phyloP scores from a whole-genome alignment of 169 alveolate species.

The Babesia microti region DNA sequence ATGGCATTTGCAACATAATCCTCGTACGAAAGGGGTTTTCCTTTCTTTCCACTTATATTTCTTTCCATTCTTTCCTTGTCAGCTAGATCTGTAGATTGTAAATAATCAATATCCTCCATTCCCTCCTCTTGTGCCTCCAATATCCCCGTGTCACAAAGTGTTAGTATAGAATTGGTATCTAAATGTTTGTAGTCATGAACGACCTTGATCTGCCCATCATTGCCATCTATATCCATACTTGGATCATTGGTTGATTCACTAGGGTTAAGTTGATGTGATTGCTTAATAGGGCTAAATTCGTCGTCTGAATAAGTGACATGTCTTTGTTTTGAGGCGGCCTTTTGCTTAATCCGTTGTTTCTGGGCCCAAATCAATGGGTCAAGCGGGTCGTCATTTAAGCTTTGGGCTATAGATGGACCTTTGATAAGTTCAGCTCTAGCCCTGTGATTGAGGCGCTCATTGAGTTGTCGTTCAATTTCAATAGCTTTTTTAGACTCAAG shows the following conservation, averaged over 20 bases:
- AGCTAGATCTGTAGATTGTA: conserved; percentile 31
- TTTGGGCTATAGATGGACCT: conserved; percentile 34
- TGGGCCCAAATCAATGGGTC: conserved; percentile 32
- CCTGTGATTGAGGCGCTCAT: conserved; percentile 1
- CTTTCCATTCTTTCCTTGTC: conserved; percentile 7
- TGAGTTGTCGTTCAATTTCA: conserved; percentile 11
- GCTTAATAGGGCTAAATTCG: conserved; percentile 5
- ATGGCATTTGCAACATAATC: background rate
- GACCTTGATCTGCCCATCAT: conserved; percentile 23
- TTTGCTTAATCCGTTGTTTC: conserved; percentile 8
- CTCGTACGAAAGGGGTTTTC: background rate
- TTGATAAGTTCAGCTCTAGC: conserved; percentile 25
- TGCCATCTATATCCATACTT: conserved; percentile 1
- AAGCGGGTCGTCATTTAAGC: conserved; percentile 9
- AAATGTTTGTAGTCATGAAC: conserved; percentile 34
- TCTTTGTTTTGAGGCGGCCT: too few relatives aligned
- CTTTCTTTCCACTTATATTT: background rate
- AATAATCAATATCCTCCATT: conserved; percentile 33
- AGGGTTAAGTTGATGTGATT: background rate
- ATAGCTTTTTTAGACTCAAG: conserved; percentile 1
- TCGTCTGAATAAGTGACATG: conserved; percentile 35
- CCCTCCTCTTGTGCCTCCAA: conserved; percentile 43
- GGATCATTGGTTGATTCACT: background rate
- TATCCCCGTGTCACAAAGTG: conserved; percentile 35
- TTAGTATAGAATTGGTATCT: conserved; percentile 18